phyloP scores from a whole-genome alignment of 176 grass and related monocot genomes.

The Panicum miliaceum region DNA sequence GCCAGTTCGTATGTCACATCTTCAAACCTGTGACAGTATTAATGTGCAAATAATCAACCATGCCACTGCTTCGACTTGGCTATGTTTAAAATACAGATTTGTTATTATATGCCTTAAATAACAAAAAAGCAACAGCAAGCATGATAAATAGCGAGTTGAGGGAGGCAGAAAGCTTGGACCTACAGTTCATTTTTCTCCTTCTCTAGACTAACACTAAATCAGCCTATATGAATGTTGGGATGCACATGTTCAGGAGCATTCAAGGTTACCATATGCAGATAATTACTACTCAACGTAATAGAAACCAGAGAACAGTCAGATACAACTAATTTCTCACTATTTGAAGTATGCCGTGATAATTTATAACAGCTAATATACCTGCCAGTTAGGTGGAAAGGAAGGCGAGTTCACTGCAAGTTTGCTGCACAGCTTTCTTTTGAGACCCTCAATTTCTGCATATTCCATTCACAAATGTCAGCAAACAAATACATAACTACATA shows the following conservation, averaged over 20 bases:
- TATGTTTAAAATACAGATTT: not conserved
- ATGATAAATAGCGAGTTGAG: not conserved
- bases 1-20: not conserved
- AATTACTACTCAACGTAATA: not conserved
- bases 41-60: constrained; percentile 19
- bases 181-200: not conserved
- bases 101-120: constrained; percentile 22
- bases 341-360: not conserved
- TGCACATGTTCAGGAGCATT: not conserved
- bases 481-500: constrained; percentile 24
- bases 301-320: not conserved
- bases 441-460: constrained; percentile 83
- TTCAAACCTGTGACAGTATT: not conserved
- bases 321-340: not conserved
- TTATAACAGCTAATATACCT: constrained; percentile 54
- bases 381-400: constrained; percentile 94
- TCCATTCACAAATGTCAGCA: constrained; percentile 27
- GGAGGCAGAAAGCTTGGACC: not conserved
- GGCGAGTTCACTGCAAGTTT: constrained; percentile 92
- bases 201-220: constrained; percentile 2
- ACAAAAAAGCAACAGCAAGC: not conserved
- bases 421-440: constrained; percentile 92
- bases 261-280: not conserved
- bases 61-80: not conserved
- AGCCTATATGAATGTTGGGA: not conserved